These are phyloP conservation scores for Volvariella volvacea DNA, from an alignment of 1,284 basidiomycete species.

Conservation along the genomic window DNA sequence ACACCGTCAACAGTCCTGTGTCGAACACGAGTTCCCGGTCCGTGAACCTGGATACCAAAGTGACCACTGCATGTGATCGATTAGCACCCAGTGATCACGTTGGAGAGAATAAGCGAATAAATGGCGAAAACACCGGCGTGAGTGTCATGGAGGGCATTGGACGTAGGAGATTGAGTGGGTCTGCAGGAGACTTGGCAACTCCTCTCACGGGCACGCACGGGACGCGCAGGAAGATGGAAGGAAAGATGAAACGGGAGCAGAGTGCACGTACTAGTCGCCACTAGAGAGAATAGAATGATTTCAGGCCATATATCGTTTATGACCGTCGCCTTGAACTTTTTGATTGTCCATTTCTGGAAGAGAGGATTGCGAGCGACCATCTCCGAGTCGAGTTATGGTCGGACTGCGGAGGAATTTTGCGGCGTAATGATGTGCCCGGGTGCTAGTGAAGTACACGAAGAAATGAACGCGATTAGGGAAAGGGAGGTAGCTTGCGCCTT, in stretches of 20 bases:
- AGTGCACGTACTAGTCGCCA: constrained; percentile 53
- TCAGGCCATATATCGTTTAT: constrained; percentile 62
- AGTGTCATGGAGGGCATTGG: too few relatives aligned
- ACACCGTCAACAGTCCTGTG: constrained; percentile 46
- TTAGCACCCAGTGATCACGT: neutral
- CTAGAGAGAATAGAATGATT: constrained; percentile 43
- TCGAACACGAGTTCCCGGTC: constrained; percentile 33
- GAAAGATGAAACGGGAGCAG: neutral
- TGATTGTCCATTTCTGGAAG: constrained; percentile 37
- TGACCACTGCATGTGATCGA: constrained; percentile 37
- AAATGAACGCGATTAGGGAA: too few relatives aligned
- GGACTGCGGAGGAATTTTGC: neutral
- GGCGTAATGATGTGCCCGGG: too few relatives aligned
- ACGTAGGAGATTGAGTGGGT: neutral
- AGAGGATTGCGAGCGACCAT: constrained; percentile 42
- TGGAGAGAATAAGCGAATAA: neutral
- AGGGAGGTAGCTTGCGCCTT: too few relatives aligned
- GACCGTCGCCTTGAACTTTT: constrained; percentile 55
- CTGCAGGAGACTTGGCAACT: too few relatives aligned
- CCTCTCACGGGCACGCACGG: too few relatives aligned
- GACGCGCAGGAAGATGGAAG: too few relatives aligned
- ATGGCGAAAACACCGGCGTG: too few relatives aligned
- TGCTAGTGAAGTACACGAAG: too few relatives aligned
- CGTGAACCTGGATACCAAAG: constrained; percentile 40
- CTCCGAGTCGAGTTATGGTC: constrained; percentile 7